Conservation (phyloP, 495 filamentous ascomycete genomes). For the Podospora bellae-mahoneyi region DNA sequence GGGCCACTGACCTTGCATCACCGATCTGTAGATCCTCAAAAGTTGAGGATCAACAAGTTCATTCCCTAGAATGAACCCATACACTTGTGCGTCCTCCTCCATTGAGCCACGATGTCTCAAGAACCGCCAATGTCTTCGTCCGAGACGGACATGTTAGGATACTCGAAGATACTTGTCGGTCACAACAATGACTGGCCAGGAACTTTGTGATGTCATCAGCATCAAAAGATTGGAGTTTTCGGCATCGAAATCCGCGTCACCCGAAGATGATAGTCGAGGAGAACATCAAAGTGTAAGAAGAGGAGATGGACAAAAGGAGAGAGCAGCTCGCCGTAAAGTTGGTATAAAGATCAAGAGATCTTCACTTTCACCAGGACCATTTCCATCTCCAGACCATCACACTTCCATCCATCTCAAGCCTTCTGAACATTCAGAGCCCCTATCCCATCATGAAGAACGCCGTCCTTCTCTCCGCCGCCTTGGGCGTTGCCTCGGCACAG, state of each 20-base stretch:
- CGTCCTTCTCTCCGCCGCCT: neutral
- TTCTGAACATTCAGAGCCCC: neutral
- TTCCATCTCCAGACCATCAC: neutral
- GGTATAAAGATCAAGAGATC: neutral
- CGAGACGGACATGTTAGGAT: neutral
- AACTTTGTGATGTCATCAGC: neutral
- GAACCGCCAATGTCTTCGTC: neutral
- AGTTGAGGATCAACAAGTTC: neutral
- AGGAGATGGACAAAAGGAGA: neutral
- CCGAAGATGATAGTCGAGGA: neutral
- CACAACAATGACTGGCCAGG: neutral
- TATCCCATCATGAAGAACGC: neutral
- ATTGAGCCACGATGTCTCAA: neutral
- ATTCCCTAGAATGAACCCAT: neutral
- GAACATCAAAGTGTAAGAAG: neutral
- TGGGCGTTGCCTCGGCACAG: neutral
- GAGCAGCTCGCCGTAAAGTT: neutral
- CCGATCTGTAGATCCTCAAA: neutral
- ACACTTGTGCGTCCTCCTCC: neutral
- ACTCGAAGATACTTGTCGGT: neutral
- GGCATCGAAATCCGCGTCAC: neutral
- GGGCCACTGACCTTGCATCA: neutral
- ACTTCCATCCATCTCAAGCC: neutral
- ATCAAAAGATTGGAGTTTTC: neutral
- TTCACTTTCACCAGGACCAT: neutral